These are phyloP conservation scores for Skeletonema menzelii DNA, from an alignment of 108 stramenopile genomes.

Conservation along the genomic window DNA sequence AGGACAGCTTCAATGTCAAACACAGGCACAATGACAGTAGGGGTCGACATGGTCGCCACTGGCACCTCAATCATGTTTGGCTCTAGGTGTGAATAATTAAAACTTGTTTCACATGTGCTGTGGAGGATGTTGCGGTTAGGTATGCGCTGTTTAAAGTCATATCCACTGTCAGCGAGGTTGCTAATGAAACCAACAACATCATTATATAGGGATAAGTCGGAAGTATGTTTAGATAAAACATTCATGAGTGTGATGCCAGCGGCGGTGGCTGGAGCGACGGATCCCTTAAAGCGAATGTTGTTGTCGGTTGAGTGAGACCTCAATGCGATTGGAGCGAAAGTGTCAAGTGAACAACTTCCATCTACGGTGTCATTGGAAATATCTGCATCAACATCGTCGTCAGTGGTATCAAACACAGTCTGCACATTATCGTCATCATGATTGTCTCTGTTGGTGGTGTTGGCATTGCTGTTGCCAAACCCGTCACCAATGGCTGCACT, in stretches of 20 bases:
- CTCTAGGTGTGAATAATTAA: too few species aligned
- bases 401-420: too few species aligned
- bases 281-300: background rate
- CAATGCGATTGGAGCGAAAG: too few species aligned
- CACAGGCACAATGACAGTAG: background rate
- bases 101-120: background rate
- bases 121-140: background rate
- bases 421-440: too few species aligned
- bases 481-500: too few species aligned
- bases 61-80: background rate
- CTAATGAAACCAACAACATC: background rate
- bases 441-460: too few species aligned
- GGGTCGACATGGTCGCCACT: background rate
- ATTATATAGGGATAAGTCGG: background rate
- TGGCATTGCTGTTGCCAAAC: too few species aligned
- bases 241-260: background rate
- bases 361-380: too few species aligned
- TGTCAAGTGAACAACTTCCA: too few species aligned
- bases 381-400: too few species aligned
- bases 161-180: background rate
- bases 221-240: background rate
- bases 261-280: background rate
- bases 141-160: background rate
- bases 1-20: conserved; percentile 3
- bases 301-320: too few species aligned